phyloP scores from a whole-genome alignment of 2,329 filamentous ascomycete genomes.

The Talaromyces islandicus region DNA sequence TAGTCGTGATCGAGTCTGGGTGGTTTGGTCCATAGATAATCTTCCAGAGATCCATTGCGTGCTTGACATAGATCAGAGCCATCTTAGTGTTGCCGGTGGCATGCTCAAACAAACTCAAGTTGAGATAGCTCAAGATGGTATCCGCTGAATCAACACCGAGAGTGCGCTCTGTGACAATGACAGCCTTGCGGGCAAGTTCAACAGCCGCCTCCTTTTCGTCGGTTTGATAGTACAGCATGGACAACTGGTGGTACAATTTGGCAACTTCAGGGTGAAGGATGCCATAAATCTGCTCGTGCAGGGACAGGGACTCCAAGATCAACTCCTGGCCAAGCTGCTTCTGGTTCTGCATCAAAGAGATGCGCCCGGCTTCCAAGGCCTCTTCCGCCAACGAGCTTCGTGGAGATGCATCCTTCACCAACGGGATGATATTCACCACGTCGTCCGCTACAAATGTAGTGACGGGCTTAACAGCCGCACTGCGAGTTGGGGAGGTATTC shows the following conservation, averaged over 20 bases:
- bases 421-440: constrained; percentile 83
- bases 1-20: constrained; percentile 94
- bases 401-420: constrained; percentile 90
- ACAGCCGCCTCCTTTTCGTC: constrained; percentile 95
- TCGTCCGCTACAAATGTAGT: constrained; percentile 76
- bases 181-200: constrained; percentile 91
- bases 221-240: constrained; percentile 94
- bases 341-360: constrained; percentile 93
- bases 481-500: constrained; percentile 41
- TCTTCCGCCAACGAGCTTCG: constrained; percentile 90
- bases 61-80: constrained; percentile 82
- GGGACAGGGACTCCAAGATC: constrained; percentile 86
- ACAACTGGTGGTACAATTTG: constrained; percentile 87
- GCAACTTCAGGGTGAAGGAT: constrained; percentile 96
- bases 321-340: constrained; percentile 94
- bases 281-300: constrained; percentile 98
- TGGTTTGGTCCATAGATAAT: constrained; percentile 90
- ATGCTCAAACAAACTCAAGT: constrained; percentile 90
- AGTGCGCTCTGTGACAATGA: constrained; percentile 91
- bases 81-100: constrained; percentile 82
- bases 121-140: constrained; percentile 91
- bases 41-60: constrained; percentile 94
- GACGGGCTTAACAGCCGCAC: constrained; percentile 39
- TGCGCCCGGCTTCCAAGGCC: constrained; percentile 87
- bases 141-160: constrained; percentile 90